Evolutionary conservation across 345 rosid genomes (phyloP), one percentile per base, ranked within the genome.

Genomic region (Ceriops zippeliana): DNA sequence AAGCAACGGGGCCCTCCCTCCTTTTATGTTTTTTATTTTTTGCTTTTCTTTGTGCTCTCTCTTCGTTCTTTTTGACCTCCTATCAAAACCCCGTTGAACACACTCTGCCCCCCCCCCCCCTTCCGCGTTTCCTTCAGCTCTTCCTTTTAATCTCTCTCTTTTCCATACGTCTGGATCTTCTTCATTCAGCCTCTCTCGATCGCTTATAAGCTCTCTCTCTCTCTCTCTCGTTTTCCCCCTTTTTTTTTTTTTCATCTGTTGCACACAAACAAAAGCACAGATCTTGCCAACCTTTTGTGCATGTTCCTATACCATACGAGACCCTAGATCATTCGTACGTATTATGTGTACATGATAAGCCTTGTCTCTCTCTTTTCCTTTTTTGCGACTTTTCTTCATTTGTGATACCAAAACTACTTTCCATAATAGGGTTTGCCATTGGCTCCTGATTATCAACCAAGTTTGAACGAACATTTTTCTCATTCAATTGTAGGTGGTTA

Each of bases 51-150:
- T 10, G 1, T 10, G 15, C 16, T 49, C 54, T 69, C 47, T 38
- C 47, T 11, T 73, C 57, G 46, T 71, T 75, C 87, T 69, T 73
- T 82, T 79, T 86, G 81, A 84, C 75, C 79, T 75, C 78, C 51
- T 72, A 70, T 81, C 66, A 75, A 81, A 81, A 63, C 80, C 78
- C 72, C 65, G 51, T 11, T 63, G 65, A 53, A 46, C 63, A 60
- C 69, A 27, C 27, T 65, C 68, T 51, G 66, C 58, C 54, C 75
- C 54, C 67, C 60, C 53, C 54, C 67, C 56, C 53, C 66, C 77
- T 65, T 19, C n/a, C 34, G 19, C 42, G 47, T 24, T 5, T 3
- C 16, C 53, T 37, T 30, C 6, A 65, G 57, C 49, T 32, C 62
- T 46, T 75, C 64, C 47, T 10, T 38, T 38, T 11, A 38, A 38